Evolutionary conservation across 257 asterid genomes (phyloP).

Genomic region (Rehmannia glutinosa): DNA sequence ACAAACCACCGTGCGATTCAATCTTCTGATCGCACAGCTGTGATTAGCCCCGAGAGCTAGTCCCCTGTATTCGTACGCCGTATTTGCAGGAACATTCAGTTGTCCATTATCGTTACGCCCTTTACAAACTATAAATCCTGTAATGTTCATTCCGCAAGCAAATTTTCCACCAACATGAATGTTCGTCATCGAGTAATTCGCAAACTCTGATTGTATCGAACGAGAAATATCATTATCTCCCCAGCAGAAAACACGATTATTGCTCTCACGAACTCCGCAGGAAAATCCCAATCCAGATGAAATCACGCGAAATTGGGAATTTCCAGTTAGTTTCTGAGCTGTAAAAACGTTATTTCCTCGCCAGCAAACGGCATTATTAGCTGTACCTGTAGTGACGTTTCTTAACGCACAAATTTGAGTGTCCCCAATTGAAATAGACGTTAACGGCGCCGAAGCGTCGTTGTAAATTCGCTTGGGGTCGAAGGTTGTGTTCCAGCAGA

Average conservation of each 20-base stretch:
- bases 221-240: slow-evolving; percentile 32
- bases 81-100: slow-evolving; percentile 44
- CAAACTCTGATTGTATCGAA: slow-evolving; percentile 39
- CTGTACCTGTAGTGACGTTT: slow-evolving; percentile 18
- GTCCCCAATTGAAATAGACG: slow-evolving; percentile 50
- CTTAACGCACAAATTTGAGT: slow-evolving; percentile 57
- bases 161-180: slow-evolving; percentile 60
- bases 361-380: slow-evolving; percentile 50
- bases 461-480: slow-evolving; percentile 47
- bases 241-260: slow-evolving; percentile 58
- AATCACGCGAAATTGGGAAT: slow-evolving; percentile 33
- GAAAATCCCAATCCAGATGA: slow-evolving; percentile 69
- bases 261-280: slow-evolving; percentile 45
- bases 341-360: slow-evolving; percentile 36
- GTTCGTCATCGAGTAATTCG: slow-evolving; percentile 40
- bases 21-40: slow-evolving; percentile 56
- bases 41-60: slow-evolving; percentile 64
- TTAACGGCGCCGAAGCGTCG: slow-evolving; percentile 35
- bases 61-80: slow-evolving; percentile 29
- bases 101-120: slow-evolving; percentile 58
- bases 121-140: slow-evolving; percentile 52
- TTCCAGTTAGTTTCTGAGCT: slow-evolving; percentile 1
- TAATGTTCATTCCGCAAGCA: slow-evolving; percentile 56
- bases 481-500: slow-evolving; percentile 59
- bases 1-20: slow-evolving; percentile 60